Evolutionary conservation across 768 basidiomycete species (phyloP), one percentile per base, ranked within the genome.

Genomic region (Suillus ampliporus): DNA sequence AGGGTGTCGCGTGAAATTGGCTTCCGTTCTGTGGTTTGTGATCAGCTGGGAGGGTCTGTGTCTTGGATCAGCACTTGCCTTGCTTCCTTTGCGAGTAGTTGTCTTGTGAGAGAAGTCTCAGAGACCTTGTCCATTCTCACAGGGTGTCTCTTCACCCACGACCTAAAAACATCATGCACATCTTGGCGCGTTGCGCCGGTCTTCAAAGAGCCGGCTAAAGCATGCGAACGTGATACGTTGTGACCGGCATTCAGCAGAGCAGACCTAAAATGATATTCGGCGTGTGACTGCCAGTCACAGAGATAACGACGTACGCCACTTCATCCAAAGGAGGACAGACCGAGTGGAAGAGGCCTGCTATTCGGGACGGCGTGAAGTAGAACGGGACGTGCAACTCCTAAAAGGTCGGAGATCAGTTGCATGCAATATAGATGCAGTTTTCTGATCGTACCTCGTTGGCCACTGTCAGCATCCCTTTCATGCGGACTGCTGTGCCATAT

Each of bases 401-500:
- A 14, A 21, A 5, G 21, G 7, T 21, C 35, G 21, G 38, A 60
- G 57, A 58, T 41, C 17, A 51, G 63, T 51, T 61, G 23, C 53
- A 21, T 50, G 21, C 34, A 0, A 63, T 37, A 35, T 58, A 11
- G 19, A 57, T 21, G 28, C 46, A 31, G n/a, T 14, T 6, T 31
- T 57, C 26, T 4, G 17, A n/a, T 74, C 84, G 46, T 51, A 92
- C 97, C 80, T 97, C 91, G 75, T 88, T 86, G 1, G 96, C 95
- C 3, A 97, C 84, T 8, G 90, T 89, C 51, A 99, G 78, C 97
- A 99, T 99, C 1, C 97, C 97, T 75, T 89, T 91, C 90, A 99
- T 98, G 58, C 97, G 83, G 0, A 84, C 68, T 17, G 85, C 82
- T 0, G 96, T 98, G 11, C 90, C 89, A 70, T 95, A 98, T 44